Evolutionary conservation across 768 basidiomycete species (phyloP).

Genomic region (Strobilomyces dryophilus): DNA sequence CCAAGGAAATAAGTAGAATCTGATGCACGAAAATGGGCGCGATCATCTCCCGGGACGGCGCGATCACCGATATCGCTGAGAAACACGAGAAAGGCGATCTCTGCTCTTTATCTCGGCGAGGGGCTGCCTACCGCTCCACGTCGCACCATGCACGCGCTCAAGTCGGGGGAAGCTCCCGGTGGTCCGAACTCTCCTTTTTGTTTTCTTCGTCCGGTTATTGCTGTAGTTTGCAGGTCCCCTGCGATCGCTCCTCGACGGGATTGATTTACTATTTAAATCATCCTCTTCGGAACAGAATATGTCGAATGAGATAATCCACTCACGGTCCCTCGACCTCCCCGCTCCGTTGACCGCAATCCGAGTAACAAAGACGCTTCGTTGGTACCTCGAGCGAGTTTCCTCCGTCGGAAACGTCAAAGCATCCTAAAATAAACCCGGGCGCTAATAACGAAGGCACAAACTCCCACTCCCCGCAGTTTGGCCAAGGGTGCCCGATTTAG

Average conservation of each 20-base stretch:
- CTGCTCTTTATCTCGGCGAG: constrained; percentile 1
- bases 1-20: background rate
- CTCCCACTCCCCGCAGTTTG: constrained; percentile 5
- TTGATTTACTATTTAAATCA: background rate
- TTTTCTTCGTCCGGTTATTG: too few relatives aligned
- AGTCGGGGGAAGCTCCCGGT: background rate
- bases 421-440: constrained; percentile 2
- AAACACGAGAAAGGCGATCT: constrained; percentile 5
- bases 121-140: background rate
- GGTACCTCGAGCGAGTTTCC: constrained; percentile 48
- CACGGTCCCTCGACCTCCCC: constrained; percentile 43
- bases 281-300: background rate
- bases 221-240: background rate
- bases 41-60: background rate
- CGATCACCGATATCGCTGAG: background rate
- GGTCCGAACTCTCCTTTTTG: constrained; percentile 1
- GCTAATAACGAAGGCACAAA: background rate
- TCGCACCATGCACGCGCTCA: background rate
- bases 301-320: constrained; percentile 63
- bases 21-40: background rate
- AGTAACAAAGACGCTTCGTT: constrained; percentile 52
- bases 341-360: constrained; percentile 35
- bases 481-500: constrained; percentile 2
- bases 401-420: constrained; percentile 5
- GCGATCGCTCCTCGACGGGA: background rate